phyloP scores from a whole-genome alignment of 495 filamentous ascomycete genomes.

The Terfezia claveryi region DNA sequence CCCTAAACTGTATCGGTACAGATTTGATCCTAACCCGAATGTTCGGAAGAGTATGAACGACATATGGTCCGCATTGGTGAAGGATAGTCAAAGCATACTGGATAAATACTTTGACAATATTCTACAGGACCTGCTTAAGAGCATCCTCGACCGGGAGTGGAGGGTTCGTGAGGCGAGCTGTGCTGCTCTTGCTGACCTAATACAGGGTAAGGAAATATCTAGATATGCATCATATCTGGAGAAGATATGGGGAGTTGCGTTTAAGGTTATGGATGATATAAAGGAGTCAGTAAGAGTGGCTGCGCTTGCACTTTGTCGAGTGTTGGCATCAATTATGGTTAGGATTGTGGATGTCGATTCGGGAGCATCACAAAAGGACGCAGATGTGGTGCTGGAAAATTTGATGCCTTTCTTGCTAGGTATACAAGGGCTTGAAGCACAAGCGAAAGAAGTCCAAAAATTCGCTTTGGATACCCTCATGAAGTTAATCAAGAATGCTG shows the following conservation, averaged over 20 bases:
- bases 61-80: slow-evolving; percentile 85
- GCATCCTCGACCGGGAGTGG: slow-evolving; percentile 61
- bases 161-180: slow-evolving; percentile 78
- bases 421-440: slow-evolving; percentile 68
- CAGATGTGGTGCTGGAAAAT: slow-evolving; percentile 53
- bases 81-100: slow-evolving; percentile 51
- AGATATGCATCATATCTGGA: slow-evolving; percentile 67
- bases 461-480: slow-evolving; percentile 41
- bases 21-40: slow-evolving; percentile 82
- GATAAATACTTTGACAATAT: slow-evolving; percentile 63
- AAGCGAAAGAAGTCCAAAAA: slow-evolving; percentile 59
- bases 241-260: slow-evolving; percentile 58
- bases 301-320: slow-evolving; percentile 58
- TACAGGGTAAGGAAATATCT: slow-evolving; percentile 30
- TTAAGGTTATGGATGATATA: slow-evolving; percentile 83
- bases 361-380: slow-evolving; percentile 45
- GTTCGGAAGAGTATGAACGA: slow-evolving; percentile 89
- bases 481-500: slow-evolving; percentile 70
- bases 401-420: slow-evolving; percentile 80
- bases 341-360: slow-evolving; percentile 75
- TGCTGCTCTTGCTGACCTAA: slow-evolving; percentile 65
- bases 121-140: slow-evolving; percentile 63
- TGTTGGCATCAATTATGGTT: slow-evolving; percentile 59
- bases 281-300: slow-evolving; percentile 71
- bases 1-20: slow-evolving; percentile 79